These are phyloP conservation scores for Neobulgaria alba DNA, from an alignment of 2,329 filamentous ascomycete genomes.

Conservation along the genomic window DNA sequence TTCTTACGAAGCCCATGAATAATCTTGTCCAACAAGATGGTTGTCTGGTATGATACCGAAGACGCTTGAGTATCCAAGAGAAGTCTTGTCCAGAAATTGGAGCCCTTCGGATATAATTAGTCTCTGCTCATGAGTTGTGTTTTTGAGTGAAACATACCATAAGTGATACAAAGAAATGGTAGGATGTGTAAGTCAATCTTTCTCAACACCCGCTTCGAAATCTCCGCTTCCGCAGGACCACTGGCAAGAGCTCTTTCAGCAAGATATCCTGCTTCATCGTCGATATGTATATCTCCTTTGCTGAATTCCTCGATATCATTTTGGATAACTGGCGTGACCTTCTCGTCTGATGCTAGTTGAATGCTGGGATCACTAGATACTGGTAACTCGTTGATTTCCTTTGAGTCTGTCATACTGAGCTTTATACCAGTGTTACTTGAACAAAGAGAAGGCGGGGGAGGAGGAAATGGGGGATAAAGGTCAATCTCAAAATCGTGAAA, in stretches of 20 bases:
- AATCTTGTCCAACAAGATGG: slow-evolving; percentile 21
- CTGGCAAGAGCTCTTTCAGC: slow-evolving; percentile 30
- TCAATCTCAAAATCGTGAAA: no score
- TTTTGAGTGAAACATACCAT: no score
- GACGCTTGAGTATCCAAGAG: slow-evolving; percentile 14
- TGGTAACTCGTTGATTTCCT: slow-evolving; percentile 3
- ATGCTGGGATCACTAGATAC: slow-evolving; percentile 1
- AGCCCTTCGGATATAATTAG: no score
- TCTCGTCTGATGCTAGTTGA: slow-evolving; percentile 4
- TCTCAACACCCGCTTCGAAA: slow-evolving; percentile 17
- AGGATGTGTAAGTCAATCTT: slow-evolving; percentile 42
- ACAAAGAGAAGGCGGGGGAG: no score
- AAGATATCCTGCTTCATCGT: slow-evolving; percentile 29
- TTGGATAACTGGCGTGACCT: slow-evolving; percentile 3
- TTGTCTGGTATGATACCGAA: slow-evolving; percentile 16
- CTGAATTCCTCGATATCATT: slow-evolving; percentile 6
- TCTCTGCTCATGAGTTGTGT: no score
- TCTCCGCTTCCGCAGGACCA: slow-evolving; percentile 20
- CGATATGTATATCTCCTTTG: slow-evolving; percentile 18
- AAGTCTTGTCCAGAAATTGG: slow-evolving; percentile 17
- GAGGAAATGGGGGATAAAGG: no score
- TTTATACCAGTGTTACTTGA: no score
- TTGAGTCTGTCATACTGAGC: slow-evolving; percentile 5
- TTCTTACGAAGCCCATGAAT: slow-evolving; percentile 16
- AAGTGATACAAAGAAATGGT: no score